phyloP scores from a whole-genome alignment of 441 rosid species.

The Dalechampia spathulata region DNA sequence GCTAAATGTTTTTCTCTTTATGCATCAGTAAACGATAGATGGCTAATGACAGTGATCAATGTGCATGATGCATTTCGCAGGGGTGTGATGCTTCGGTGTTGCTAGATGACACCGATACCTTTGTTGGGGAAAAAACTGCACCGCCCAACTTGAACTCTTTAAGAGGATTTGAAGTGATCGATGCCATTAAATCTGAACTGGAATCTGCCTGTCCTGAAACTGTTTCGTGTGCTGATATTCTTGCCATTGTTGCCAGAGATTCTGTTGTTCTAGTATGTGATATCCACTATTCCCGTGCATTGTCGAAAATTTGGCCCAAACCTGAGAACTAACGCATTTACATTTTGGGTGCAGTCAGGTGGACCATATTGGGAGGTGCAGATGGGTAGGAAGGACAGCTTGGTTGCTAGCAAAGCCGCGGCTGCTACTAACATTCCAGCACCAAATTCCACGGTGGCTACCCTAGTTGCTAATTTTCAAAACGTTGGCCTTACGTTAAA shows the following conservation, averaged over 20 bases:
- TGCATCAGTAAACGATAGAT: no score
- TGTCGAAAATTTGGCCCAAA: no score
- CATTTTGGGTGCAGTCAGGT: slow-evolving; percentile 46
- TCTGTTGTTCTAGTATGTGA: slow-evolving; percentile 53
- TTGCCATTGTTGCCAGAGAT: slow-evolving; percentile 69
- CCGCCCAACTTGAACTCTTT: slow-evolving; percentile 74
- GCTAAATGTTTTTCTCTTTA: no score
- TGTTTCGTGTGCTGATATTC: slow-evolving; percentile 80
- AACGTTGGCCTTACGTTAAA: slow-evolving; percentile 58
- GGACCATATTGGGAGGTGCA: slow-evolving; percentile 83
- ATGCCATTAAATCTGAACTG: slow-evolving; percentile 53
- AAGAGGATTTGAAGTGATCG: slow-evolving; percentile 77
- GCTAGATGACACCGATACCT: slow-evolving; percentile 50
- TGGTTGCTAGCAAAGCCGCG: slow-evolving; percentile 56
- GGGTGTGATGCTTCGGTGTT: slow-evolving; percentile 84
- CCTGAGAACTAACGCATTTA: not conserved
- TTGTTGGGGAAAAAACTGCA: slow-evolving; percentile 80
- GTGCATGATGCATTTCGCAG: slow-evolving; percentile 24
- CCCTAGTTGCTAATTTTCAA: slow-evolving; percentile 52
- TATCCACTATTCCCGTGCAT: no score
- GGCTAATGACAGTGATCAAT: not conserved
- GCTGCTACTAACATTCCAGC: slow-evolving; percentile 56
- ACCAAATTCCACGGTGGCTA: slow-evolving; percentile 60
- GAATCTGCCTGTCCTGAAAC: slow-evolving; percentile 64
- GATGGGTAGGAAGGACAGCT: slow-evolving; percentile 65